Base-by-base conservation (phyloP, 768 basidiomycete species). In the Inosperma sp. region DNA sequence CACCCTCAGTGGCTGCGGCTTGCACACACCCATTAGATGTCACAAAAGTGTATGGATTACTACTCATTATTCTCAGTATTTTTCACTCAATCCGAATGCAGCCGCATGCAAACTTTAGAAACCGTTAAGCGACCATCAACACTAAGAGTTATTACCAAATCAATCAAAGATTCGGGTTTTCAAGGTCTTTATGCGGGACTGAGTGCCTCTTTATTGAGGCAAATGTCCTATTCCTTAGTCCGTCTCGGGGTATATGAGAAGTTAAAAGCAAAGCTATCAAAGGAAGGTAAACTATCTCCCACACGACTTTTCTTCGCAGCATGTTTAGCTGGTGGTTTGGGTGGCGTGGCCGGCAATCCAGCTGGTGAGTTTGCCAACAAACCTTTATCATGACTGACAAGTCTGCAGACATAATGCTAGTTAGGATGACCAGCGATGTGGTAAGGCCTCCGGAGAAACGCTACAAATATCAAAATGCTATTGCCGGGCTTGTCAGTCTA, bases 181-280 rank as follows among this genome's bases (percentile, higher is more conserved):
- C 76, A 76, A 50, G 87, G 88, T 54, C 68, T 93, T 21, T 93
- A 88, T 59, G 82, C 85, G 9, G 92, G 92, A 19, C 76, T 93
- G 27, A 82, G 84, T 5, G 91, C 91, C 4, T 89, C 91, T 3
- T 66, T 92, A 19, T 73, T 93, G 65, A 79, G 92, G 45, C 92
- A 94, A 69, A 92, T 93, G 90, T 84, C 89, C 8, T 94, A 94
- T 61, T 89, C 89, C 0, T 80, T 93, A 39, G 88, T 91, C 47
- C 82, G 92, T 26, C 70, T 93, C 25, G 91, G 91, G 19, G 79
- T 74, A 17, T 93, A 93, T 61, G 92, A 94, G 60, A 80, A 82
- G 45, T 74, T 88, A 63, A 91, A 91, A 61, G 67, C 70, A 16
- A 69, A 69, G 12, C 62, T 89, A 41, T 76, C 80, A 10, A 63